A percentile compares a stretch with the other conserved stretches of the same genome.
Evolutionary conservation across 306 rosid genomes (phyloP).

Genomic region (Myrica gale): DNA sequence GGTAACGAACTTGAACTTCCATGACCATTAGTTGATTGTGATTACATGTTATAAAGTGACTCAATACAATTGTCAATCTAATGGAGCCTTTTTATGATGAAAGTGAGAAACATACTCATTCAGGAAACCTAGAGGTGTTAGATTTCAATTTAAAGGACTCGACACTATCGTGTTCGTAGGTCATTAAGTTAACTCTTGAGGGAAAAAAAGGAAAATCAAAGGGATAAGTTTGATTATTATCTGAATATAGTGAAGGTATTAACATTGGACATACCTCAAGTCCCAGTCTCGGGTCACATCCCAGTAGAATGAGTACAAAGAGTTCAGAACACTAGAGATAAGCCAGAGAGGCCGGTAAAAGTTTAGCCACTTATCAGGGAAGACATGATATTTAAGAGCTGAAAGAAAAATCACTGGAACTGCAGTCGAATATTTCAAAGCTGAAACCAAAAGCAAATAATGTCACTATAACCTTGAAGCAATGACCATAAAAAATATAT

Average conservation of each 20-base stretch:
- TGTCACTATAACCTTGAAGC: conserved; percentile 24
- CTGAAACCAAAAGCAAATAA: conserved; percentile 63
- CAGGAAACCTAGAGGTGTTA: neutral
- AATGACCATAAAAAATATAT: neutral
- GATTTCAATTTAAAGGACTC: neutral
- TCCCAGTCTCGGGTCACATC: conserved; percentile 98
- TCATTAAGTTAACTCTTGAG: neutral
- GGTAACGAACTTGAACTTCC: neutral
- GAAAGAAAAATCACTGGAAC: conserved; percentile 93
- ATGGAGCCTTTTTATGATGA: neutral
- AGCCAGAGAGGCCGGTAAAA: conserved; percentile 98
- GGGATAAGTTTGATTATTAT: neutral
- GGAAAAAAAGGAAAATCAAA: neutral
- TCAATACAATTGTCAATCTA: neutral
- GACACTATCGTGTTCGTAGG: neutral
- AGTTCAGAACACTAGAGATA: conserved; percentile 81
- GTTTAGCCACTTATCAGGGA: conserved; percentile 76
- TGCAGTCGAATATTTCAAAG: conserved; percentile 90
- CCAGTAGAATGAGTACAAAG: conserved; percentile 97
- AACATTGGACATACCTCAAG: conserved; percentile 61
- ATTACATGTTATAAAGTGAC: neutral
- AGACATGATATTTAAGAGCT: conserved; percentile 89
- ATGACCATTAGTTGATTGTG: conserved; percentile 13
- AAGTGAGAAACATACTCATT: neutral
- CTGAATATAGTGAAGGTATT: conserved; percentile 14